Base-by-base conservation (phyloP, 139 green algal genomes). In the Coelastrella sp. region DNA sequence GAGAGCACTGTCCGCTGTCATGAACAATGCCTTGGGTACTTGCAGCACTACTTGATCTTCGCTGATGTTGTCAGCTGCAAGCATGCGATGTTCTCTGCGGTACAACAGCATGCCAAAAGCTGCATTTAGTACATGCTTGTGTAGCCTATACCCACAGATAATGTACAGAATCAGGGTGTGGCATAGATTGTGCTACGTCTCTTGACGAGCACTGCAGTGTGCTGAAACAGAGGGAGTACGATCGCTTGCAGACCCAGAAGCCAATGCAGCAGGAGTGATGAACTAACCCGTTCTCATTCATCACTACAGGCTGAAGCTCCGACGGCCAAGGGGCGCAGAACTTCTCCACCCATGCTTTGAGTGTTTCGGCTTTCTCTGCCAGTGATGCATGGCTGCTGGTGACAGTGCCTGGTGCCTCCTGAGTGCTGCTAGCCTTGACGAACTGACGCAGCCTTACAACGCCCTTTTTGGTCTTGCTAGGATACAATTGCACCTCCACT, bases 21-120 rank as follows among this genome's bases (percentile, higher is more conserved):
- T 88, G 3, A 92, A 66, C 50, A 92, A 75, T 11, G 21, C 19
- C 5, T 88, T 48, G 0, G 91, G 89, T 9, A 94, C 85, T 0
- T 80, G 77, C 32, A 92, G 81, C 40, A 94, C 81, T 45, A 69
- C 38, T 30, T 88, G 68, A 5, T 86, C 84, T 11, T 77, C 59
- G 1, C 41, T 6, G 0, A 94, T 63, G 1, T 85, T 72, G 53
- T 86, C 53, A 19, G 77, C 62, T n/a, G 88, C 69, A 0, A 92
- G 68, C 85, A 92, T 83, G 27, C 66, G 40, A 34, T 84, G 81
- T 27, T 81, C 59, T 27, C 86, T 85, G 60, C 38, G 68, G 35
- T 1, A 11, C 13, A 57, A n/a, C n/a, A n/a, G n/a, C n/a, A n/a
- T n/a, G n/a, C n/a, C n/a, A n/a, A n/a, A n/a, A n/a, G n/a, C n/a